Evolutionary conservation across 2,329 filamentous ascomycete genomes (phyloP).

Genomic region (Zymoseptoria brevis): DNA sequence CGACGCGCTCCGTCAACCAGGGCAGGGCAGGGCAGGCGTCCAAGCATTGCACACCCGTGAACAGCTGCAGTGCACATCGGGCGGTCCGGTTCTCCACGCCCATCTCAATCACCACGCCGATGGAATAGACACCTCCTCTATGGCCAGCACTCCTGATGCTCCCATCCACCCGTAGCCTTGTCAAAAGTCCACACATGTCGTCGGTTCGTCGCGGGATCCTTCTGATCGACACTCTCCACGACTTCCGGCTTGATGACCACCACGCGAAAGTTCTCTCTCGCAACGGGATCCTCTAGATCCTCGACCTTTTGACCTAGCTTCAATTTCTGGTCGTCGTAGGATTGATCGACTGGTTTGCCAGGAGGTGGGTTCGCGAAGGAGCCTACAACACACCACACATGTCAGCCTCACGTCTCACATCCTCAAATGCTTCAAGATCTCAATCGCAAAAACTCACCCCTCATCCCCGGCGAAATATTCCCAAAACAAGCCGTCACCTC

Average conservation of each 20-base stretch:
- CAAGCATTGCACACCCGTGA: neutral
- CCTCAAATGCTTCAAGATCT: no score
- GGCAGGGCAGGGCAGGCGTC: no score
- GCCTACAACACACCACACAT: conserved; percentile 35
- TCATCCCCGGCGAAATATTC: conserved; percentile 73
- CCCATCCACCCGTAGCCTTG: conserved; percentile 51
- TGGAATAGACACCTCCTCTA: conserved; percentile 23
- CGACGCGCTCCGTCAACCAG: neutral
- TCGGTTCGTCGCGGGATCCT: conserved; percentile 53
- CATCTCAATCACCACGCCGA: neutral
- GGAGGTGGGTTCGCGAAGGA: conserved; percentile 54
- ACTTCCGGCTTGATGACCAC: conserved; percentile 77
- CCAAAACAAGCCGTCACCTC: conserved; percentile 86
- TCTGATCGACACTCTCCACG: conserved; percentile 67
- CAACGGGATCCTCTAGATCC: conserved; percentile 61
- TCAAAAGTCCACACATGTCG: conserved; percentile 62
- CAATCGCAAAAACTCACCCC: conserved; percentile 42
- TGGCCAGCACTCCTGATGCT: conserved; percentile 61
- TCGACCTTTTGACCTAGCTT: conserved; percentile 57
- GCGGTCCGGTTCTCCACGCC: neutral
- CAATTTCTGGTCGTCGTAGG: conserved; percentile 38
- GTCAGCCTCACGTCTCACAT: neutral
- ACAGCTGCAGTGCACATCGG: neutral
- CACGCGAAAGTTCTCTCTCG: conserved; percentile 71
- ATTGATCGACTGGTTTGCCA: conserved; percentile 38